These are phyloP conservation scores for Aspergillus ochraceus DNA, from an alignment of 2,329 filamentous ascomycete genomes.

Conservation along the genomic window DNA sequence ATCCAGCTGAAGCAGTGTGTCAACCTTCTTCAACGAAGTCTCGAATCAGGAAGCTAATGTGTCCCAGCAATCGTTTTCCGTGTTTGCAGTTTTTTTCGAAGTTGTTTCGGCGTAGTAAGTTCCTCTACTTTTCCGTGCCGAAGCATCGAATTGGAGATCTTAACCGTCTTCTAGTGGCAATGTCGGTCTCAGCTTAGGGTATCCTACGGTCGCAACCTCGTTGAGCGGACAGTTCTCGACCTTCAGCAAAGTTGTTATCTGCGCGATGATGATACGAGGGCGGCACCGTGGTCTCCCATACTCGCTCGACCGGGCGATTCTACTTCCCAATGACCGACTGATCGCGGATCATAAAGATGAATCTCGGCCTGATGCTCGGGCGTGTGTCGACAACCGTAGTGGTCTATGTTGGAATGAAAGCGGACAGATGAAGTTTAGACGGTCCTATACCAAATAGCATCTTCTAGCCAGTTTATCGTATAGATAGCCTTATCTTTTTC, in stretches of 20 bases:
- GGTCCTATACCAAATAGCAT: slow-evolving; percentile 10
- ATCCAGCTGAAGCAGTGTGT: slow-evolving; percentile 27
- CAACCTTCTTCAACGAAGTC: neutral
- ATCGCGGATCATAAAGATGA: slow-evolving; percentile 13
- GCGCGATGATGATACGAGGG: slow-evolving; percentile 57
- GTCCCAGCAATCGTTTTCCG: slow-evolving; percentile 41
- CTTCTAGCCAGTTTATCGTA: neutral
- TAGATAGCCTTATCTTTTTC: neutral
- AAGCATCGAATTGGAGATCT: neutral
- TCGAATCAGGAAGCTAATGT: neutral
- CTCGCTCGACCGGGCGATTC: slow-evolving; percentile 51
- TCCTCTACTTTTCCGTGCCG: neutral
- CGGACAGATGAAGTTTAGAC: slow-evolving; percentile 1
- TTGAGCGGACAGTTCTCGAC: slow-evolving; percentile 48
- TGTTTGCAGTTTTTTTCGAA: slow-evolving; percentile 56
- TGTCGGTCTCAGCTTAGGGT: slow-evolving; percentile 36
- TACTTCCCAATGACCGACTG: slow-evolving; percentile 30
- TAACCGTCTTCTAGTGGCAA: slow-evolving; percentile 28
- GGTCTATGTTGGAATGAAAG: neutral
- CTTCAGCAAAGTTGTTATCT: slow-evolving; percentile 56
- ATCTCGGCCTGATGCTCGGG: neutral
- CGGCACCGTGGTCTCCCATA: slow-evolving; percentile 57
- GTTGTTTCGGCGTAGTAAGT: slow-evolving; percentile 42
- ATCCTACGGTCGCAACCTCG: slow-evolving; percentile 29
- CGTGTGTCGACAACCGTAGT: slow-evolving; percentile 1